Evolutionary conservation across 345 rosid species (phyloP).

Genomic region (Syzygium oleosum): DNA sequence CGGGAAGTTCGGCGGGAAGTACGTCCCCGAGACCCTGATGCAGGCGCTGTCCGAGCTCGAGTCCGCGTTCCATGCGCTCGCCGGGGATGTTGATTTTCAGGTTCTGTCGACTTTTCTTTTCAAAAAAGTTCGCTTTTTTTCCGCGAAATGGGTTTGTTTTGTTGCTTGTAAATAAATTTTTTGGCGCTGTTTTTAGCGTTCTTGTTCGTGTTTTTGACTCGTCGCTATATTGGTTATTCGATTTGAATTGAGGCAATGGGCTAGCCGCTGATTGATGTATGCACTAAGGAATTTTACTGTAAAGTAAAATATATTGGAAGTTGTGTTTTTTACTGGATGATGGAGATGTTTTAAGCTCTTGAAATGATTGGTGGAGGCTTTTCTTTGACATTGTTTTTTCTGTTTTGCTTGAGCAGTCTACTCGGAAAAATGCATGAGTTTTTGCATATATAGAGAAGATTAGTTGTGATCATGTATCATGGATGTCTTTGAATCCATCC

Average conservation of each 20-base stretch:
- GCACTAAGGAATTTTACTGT: not conserved
- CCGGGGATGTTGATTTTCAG: slow-evolving; percentile 64
- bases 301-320: not conserved
- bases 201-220: not conserved
- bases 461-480: not conserved
- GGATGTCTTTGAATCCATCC: not conserved
- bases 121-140: not conserved
- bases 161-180: not conserved
- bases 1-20: slow-evolving; percentile 88
- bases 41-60: slow-evolving; percentile 80
- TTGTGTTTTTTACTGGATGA: not conserved
- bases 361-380: not conserved
- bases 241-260: not conserved
- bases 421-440: not conserved
- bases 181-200: not conserved
- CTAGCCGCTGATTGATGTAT: not conserved
- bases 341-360: not conserved
- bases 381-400: not conserved
- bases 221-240: not conserved
- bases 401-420: not conserved
- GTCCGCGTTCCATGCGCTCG: slow-evolving; percentile 53
- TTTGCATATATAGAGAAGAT: not conserved
- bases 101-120: slow-evolving; percentile 10
- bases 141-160: not conserved
- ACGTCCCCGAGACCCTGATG: slow-evolving; percentile 92